phyloP scores from a whole-genome alignment of 1,284 basidiomycete genomes.

The Xerocomus nothofagi region DNA sequence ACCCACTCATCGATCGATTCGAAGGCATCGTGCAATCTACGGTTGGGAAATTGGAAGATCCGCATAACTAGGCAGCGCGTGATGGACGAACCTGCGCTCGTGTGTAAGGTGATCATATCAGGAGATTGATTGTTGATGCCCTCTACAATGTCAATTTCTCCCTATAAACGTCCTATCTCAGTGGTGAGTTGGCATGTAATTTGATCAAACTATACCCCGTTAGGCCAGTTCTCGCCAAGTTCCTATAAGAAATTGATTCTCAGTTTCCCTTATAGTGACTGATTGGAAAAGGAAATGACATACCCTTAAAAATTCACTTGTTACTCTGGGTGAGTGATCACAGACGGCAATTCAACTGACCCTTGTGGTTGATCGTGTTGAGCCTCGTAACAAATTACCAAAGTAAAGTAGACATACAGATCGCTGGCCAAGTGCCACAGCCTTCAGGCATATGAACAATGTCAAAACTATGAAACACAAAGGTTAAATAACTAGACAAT shows the following conservation, averaged over 20 bases:
- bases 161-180: constrained; percentile 14
- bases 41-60: constrained; percentile 2
- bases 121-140: constrained; percentile 59
- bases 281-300: not conserved
- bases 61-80: not conserved
- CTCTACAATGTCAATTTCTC: constrained; percentile 71
- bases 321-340: constrained; percentile 4
- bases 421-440: constrained; percentile 42
- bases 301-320: constrained; percentile 13
- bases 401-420: constrained; percentile 12
- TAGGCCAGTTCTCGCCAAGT: constrained; percentile 27
- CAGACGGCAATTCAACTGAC: constrained; percentile 15
- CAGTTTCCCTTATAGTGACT: not conserved
- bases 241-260: constrained; percentile 14
- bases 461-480: constrained; percentile 31
- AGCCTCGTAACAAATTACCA: not conserved
- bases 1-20: constrained; percentile 51
- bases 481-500: not conserved
- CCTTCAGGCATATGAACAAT: constrained; percentile 40
- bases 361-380: constrained; percentile 8
- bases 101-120: constrained; percentile 67
- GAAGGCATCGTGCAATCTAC: constrained; percentile 63
- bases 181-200: not conserved
- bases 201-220: constrained; percentile 11
- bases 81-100: constrained; percentile 34